Evolutionary conservation across 352 stramenopile species (phyloP), one percentile per base, ranked within the genome.

Genomic region (Phytopythium sindhum): DNA sequence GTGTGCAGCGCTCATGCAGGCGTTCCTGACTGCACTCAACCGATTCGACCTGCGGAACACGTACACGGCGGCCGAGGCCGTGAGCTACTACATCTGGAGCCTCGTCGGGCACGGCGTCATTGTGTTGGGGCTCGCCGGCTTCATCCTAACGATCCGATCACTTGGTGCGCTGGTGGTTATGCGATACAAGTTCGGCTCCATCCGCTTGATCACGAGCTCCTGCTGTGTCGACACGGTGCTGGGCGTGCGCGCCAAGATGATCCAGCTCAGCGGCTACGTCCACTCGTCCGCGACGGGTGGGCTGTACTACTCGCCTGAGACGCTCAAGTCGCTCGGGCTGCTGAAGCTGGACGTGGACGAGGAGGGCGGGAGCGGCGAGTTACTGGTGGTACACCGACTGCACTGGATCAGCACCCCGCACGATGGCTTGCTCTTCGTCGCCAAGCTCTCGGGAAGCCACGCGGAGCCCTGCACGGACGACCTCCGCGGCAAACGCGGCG

Each of bases 371-470:
- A 66, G 72, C 24, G 35, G 45, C 0, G 69, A 75, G 31, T 73
- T 63, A 41, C 56, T 75, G 23, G 61, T 70, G 6, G 23, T 75
- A 12, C 65, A 75, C 45, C 68, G 68, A 24, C 47, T 75, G 14
- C 64, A 73, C 37, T 75, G 69, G 69, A 52, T 66, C 29, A 41
- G 33, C 6, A 65, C 69, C 39, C 66, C 66, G 2, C 54, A 60
- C 10, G 26, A 62, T 14, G 69, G 73, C 21, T 37, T 76, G 47
- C 64, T 76, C 55, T 42, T 68, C 31, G 65, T 76, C 59, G 69
- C 67, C 23, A 61, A 50, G 44, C 52, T 77, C 4, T 39, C 63
- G n/a, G 67, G 67, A 19, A 67, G 24, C n/a, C 44, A 60, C 19
- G 70, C 73, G 8, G 31, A 67, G 57, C 57, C 56, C 5, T 72